Percentiles rank a stretch among this genome's conserved stretches.
phyloP scores from a whole-genome alignment of 2,329 filamentous ascomycete genomes.

The Hymenoscyphus fructigenus region DNA sequence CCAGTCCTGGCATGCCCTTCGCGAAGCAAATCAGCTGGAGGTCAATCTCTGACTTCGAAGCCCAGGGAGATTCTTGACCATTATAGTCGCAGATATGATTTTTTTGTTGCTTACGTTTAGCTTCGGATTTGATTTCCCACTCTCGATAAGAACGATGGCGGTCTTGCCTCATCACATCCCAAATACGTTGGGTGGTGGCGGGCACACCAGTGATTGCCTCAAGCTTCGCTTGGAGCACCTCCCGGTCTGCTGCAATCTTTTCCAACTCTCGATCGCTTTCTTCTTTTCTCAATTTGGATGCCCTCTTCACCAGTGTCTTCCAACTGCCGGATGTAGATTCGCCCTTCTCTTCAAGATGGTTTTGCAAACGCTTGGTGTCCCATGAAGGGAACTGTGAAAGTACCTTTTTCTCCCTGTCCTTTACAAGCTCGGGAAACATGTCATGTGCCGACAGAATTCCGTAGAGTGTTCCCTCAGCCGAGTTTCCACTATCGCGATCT shows the following conservation, averaged over 20 bases:
- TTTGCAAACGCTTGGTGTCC: not conserved
- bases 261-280: not conserved
- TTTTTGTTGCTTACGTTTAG: not conserved
- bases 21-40: constrained; percentile 17
- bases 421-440: not conserved
- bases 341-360: not conserved
- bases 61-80: constrained; percentile 26
- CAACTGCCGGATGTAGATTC: not conserved
- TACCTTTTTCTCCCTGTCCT: not conserved
- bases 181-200: not conserved
- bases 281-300: not conserved
- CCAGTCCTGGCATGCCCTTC: constrained; percentile 19
- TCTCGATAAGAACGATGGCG: not conserved
- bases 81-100: constrained; percentile 21
- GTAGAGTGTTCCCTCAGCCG: not conserved
- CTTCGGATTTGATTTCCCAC: not conserved
- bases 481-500: constrained; percentile 1
- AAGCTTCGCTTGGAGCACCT: not conserved
- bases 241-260: not conserved
- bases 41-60: constrained; percentile 16
- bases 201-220: not conserved
- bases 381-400: not conserved
- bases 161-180: not conserved
- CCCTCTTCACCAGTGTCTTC: not conserved
- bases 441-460: not conserved